Conservation (phyloP, 495 filamentous ascomycete species). For the Daldinia concentrica region DNA sequence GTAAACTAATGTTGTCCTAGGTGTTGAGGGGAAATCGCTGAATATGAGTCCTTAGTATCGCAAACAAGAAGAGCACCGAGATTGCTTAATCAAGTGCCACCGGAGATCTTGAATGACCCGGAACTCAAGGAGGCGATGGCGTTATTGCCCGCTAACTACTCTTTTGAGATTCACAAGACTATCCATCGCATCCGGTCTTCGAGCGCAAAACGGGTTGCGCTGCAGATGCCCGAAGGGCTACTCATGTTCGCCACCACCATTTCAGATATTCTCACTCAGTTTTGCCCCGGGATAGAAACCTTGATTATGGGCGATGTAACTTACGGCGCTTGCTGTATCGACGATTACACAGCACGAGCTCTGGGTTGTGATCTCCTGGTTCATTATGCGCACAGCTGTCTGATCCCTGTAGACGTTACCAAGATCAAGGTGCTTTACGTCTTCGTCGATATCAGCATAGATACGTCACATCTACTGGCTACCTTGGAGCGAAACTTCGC, state of each 20-base stretch:
- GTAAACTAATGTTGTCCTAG: constrained; percentile 47
- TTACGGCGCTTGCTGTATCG: constrained; percentile 98
- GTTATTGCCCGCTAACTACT: constrained; percentile 91
- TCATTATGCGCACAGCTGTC: constrained; percentile 95
- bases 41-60: constrained; percentile 46
- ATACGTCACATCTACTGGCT: constrained; percentile 82
- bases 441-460: constrained; percentile 97
- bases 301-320: constrained; percentile 99
- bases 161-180: constrained; percentile 97
- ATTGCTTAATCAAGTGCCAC: constrained; percentile 87
- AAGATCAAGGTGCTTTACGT: constrained; percentile 96
- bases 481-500: constrained; percentile 91
- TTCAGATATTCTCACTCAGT: constrained; percentile 93
- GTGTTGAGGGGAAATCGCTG: constrained; percentile 5
- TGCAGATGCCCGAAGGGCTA: constrained; percentile 97
- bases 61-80: constrained; percentile 75
- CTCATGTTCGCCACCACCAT: constrained; percentile 97
- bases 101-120: constrained; percentile 83
- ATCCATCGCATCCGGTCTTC: constrained; percentile 90
- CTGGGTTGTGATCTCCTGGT: constrained; percentile 94
- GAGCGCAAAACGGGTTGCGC: constrained; percentile 78
- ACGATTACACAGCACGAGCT: constrained; percentile 95
- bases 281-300: constrained; percentile 90
- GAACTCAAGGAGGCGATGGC: constrained; percentile 90
- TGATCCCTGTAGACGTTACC: constrained; percentile 95